A percentile compares a stretch with the other conserved stretches of the same genome.
phyloP scores from a whole-genome alignment of 257 asterid species.

The Solanum ossicruentum region DNA sequence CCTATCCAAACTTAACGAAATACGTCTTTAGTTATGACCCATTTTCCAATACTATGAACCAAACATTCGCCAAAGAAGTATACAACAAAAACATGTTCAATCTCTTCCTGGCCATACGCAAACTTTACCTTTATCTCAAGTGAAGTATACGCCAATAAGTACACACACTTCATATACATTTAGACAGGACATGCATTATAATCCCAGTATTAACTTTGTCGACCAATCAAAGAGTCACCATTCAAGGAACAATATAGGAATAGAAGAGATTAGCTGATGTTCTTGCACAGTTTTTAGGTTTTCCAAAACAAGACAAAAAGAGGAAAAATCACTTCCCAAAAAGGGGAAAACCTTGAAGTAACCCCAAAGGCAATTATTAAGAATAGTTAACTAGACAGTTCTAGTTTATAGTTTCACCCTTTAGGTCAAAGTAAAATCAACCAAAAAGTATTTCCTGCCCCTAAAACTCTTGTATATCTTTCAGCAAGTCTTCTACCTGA shows the following conservation, averaged over 20 bases:
- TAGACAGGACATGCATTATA: background rate
- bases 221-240: too few species aligned
- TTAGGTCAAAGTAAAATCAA: background rate
- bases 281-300: background rate
- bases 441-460: background rate
- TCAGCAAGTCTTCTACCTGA: constrained; percentile 39
- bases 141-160: too few species aligned
- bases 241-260: background rate
- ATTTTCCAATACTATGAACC: background rate
- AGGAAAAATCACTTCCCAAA: background rate
- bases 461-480: background rate
- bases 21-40: too few species aligned
- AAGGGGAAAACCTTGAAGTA: background rate
- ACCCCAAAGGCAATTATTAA: background rate
- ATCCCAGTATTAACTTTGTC: background rate
- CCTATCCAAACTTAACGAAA: too few species aligned
- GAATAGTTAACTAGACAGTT: background rate
- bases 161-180: too few species aligned
- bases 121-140: too few species aligned
- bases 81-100: too few species aligned
- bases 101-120: too few species aligned
- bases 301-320: background rate
- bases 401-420: background rate
- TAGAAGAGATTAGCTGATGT: background rate
- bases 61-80: background rate